These are phyloP conservation scores for Saccharomycopsis babjevae DNA, from an alignment of 805 yeast genomes.

Conservation along the genomic window DNA sequence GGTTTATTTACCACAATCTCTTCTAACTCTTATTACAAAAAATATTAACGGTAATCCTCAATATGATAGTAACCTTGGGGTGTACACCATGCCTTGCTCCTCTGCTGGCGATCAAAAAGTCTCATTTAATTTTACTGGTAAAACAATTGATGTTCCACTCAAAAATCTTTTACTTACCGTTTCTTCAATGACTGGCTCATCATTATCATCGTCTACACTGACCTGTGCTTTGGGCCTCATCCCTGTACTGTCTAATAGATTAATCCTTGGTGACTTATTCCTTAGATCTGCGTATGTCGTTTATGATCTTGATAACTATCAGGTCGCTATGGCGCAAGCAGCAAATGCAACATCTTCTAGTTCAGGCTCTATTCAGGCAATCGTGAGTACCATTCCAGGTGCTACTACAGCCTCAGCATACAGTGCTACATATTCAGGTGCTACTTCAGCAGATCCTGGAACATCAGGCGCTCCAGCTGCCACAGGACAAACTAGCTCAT, in stretches of 20 bases:
- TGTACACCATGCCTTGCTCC: conserved; percentile 39
- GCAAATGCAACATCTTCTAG: conserved; percentile 23
- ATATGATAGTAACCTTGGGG: conserved; percentile 33
- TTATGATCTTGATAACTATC: conserved; percentile 39
- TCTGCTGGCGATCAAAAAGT: conserved; percentile 26
- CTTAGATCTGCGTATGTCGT: conserved; percentile 43
- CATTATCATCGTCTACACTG: conserved; percentile 19
- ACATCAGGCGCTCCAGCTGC: background rate
- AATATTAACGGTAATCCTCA: conserved; percentile 22
- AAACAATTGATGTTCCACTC: conserved; percentile 42
- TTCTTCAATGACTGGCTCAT: background rate
- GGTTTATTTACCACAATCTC: conserved; percentile 33
- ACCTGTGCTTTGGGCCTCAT: conserved; percentile 38
- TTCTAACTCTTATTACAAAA: conserved; percentile 22
- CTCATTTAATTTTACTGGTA: conserved; percentile 49
- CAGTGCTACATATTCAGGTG: conserved; percentile 33
- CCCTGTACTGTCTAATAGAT: conserved; percentile 26
- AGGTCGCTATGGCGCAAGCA: conserved; percentile 39
- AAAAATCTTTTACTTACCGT: conserved; percentile 22
- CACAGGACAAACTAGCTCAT: background rate
- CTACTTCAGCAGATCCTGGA: conserved; percentile 18
- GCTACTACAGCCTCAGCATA: conserved; percentile 39
- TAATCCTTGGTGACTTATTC: conserved; percentile 45
- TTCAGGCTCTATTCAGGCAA: conserved; percentile 30
- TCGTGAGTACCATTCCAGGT: conserved; percentile 38